phyloP scores from a whole-genome alignment of 306 rosid genomes.

The Trichosanthes truncata region DNA sequence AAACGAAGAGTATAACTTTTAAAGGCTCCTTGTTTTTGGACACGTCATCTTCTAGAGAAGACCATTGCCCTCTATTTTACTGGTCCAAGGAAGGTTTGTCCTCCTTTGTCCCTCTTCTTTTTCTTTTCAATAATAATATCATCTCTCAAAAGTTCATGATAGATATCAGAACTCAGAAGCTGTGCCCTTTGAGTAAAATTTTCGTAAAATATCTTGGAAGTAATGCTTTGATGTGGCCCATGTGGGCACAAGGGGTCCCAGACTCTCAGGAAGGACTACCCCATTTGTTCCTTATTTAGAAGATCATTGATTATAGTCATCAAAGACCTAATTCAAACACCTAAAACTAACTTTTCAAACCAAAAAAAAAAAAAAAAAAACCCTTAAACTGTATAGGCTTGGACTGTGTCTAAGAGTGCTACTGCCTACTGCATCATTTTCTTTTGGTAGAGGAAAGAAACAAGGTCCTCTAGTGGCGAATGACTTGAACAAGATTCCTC shows the following conservation, averaged over 20 bases:
- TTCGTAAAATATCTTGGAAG: neutral
- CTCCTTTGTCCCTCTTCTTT: neutral
- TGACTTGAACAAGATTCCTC: neutral
- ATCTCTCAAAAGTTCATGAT: neutral
- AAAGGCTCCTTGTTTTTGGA: neutral
- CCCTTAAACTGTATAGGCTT: neutral
- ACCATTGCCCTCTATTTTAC: neutral
- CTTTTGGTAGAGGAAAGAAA: neutral
- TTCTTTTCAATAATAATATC: neutral
- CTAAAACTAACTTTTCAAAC: neutral
- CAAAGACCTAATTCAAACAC: constrained; percentile 5
- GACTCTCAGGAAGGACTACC: neutral
- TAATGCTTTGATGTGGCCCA: neutral
- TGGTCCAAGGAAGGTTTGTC: neutral
- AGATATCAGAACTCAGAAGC: neutral
- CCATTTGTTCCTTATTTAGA: neutral
- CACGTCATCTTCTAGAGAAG: neutral
- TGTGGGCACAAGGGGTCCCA: neutral
- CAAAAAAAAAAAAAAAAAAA: neutral
- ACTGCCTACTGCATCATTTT: neutral
- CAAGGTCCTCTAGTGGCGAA: neutral
- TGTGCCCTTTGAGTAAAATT: neutral
- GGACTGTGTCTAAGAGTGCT: neutral
- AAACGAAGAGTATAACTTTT: neutral
- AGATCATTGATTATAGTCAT: neutral